Evolutionary conservation across 2,329 filamentous ascomycete species (phyloP).

Genomic region (Neobulgaria alba): DNA sequence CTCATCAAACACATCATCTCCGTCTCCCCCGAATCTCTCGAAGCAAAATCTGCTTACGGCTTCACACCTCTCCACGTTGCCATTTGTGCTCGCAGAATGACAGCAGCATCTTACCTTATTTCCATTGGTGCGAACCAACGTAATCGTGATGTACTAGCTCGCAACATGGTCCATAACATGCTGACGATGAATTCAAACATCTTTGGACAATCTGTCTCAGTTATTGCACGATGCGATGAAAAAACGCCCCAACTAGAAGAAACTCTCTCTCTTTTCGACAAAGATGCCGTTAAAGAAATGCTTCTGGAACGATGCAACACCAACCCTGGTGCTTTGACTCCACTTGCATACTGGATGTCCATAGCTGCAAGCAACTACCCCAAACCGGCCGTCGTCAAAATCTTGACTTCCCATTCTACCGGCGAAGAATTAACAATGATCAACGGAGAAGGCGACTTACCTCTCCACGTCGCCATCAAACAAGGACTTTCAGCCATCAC

Average conservation of each 20-base stretch:
- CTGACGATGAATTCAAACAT: conserved; percentile 11
- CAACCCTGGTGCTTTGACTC: conserved; percentile 44
- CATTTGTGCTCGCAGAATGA: conserved; percentile 44
- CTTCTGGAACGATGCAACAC: conserved; percentile 49
- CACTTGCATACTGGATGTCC: conserved; percentile 51
- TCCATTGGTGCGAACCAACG: conserved; percentile 62
- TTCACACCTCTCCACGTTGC: conserved; percentile 64
- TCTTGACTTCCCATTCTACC: conserved; percentile 47
- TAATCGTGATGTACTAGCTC: conserved; percentile 47
- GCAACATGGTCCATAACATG: conserved; percentile 62
- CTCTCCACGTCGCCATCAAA: conserved; percentile 43
- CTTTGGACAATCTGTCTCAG: background rate
- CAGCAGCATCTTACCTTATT: conserved; percentile 54
- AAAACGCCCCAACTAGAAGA: conserved; percentile 34
- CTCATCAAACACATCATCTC: conserved; percentile 60
- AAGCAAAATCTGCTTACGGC: conserved; percentile 49
- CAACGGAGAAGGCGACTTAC: conserved; percentile 57
- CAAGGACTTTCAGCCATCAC: conserved; percentile 14
- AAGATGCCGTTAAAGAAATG: conserved; percentile 46
- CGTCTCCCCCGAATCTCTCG: conserved; percentile 50
- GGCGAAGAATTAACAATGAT: conserved; percentile 48
- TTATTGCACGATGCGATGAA: too few species aligned
- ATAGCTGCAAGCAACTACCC: conserved; percentile 8
- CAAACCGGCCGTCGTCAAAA: conserved; percentile 36
- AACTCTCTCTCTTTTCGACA: conserved; percentile 51